Percentiles rank a stretch among this genome's conserved stretches.
Conservation (phyloP, 441 rosid species). For the Gossypium schwendimanii region DNA sequence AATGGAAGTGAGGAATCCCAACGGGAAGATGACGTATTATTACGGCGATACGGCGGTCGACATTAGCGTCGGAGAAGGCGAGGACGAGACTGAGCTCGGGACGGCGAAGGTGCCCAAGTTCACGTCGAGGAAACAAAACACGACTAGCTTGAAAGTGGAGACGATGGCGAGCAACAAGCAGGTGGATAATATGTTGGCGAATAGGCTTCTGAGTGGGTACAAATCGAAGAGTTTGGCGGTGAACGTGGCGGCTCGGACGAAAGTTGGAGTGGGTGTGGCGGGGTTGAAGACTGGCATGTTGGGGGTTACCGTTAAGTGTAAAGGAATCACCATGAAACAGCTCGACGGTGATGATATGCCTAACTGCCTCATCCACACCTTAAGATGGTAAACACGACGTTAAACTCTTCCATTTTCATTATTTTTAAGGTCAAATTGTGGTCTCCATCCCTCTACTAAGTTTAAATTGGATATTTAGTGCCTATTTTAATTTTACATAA, state of each 20-base stretch:
- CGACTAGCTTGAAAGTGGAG: slow-evolving; percentile 36
- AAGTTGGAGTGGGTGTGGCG: slow-evolving; percentile 21
- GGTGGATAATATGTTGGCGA: slow-evolving; percentile 22
- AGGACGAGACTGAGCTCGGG: slow-evolving; percentile 25
- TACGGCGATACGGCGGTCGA: slow-evolving; percentile 28
- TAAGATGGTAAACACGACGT: slow-evolving; percentile 32
- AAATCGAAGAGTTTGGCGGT: slow-evolving; percentile 23
- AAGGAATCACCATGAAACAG: slow-evolving; percentile 26
- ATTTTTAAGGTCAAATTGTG: background rate
- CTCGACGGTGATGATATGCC: slow-evolving; percentile 32
- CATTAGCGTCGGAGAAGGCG: slow-evolving; percentile 17
- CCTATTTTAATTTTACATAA: no score
- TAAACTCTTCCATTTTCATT: background rate
- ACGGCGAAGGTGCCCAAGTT: slow-evolving; percentile 25
- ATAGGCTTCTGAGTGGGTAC: slow-evolving; percentile 22
- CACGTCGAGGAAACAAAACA: slow-evolving; percentile 23
- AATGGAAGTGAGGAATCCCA: slow-evolving; percentile 44
- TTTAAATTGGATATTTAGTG: no score
- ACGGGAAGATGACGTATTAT: slow-evolving; percentile 29
- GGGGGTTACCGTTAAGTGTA: slow-evolving; percentile 31
- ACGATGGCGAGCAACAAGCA: slow-evolving; percentile 26
- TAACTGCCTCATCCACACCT: slow-evolving; percentile 30
- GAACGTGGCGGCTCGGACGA: slow-evolving; percentile 32
- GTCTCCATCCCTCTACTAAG: no score
- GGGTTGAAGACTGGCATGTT: slow-evolving; percentile 29